phyloP scores from a whole-genome alignment of 2,329 filamentous ascomycete genomes.

The Ophioceras dolichostomum region DNA sequence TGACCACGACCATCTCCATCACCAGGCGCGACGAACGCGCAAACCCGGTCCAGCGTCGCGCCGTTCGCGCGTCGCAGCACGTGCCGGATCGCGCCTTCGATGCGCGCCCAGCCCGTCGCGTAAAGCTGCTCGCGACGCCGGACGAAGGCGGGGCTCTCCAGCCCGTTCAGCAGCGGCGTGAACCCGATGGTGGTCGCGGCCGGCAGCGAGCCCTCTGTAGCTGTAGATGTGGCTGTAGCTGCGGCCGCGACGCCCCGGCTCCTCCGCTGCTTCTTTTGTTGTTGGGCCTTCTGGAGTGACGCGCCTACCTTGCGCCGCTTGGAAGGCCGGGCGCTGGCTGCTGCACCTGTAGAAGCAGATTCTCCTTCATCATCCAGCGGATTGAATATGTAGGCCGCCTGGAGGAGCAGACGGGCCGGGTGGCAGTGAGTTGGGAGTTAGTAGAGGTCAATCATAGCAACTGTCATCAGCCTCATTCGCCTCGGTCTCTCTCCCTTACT shows the following conservation, averaged over 20 bases:
- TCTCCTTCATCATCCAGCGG: slow-evolving; percentile 27
- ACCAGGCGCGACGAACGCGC: slow-evolving; percentile 43
- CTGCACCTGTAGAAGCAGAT: slow-evolving; percentile 1
- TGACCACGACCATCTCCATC: no score
- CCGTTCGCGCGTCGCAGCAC: slow-evolving; percentile 49
- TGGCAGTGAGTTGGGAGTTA: slow-evolving; percentile 3
- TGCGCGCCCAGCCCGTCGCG: slow-evolving; percentile 48
- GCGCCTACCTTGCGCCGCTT: slow-evolving; percentile 49
- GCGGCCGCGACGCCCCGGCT: no score
- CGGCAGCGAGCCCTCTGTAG: slow-evolving; percentile 6
- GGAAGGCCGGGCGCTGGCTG: slow-evolving; percentile 25
- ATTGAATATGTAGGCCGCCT: slow-evolving; percentile 53
- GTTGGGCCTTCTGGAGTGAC: no score
- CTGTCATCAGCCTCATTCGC: no score
- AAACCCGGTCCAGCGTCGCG: slow-evolving; percentile 45
- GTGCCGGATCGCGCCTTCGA: slow-evolving; percentile 51
- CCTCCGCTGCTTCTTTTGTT: no score
- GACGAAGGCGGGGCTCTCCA: slow-evolving; percentile 35
- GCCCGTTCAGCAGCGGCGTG: slow-evolving; percentile 39
- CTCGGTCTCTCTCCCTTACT: background rate
- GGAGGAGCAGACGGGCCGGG: slow-evolving; percentile 2
- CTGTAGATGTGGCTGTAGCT: no score
- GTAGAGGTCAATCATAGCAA: no score
- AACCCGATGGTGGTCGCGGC: slow-evolving; percentile 21
- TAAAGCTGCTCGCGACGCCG: slow-evolving; percentile 47